Evolutionary conservation across 305 asterid genomes (phyloP).

Genomic region (Lippia alba): DNA sequence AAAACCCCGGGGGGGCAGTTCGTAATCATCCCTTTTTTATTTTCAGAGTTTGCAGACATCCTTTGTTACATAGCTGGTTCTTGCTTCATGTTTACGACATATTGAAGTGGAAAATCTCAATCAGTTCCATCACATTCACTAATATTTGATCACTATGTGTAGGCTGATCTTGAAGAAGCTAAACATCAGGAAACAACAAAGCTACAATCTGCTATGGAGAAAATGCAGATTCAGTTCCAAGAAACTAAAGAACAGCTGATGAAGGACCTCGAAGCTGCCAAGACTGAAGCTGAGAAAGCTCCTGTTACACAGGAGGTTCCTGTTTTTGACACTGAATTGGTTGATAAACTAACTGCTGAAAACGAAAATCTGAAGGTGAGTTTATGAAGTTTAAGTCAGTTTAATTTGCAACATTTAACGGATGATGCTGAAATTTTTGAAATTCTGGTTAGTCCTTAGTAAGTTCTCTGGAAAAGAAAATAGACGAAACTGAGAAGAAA

Average conservation of each 20-base stretch:
- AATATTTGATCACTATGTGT: conserved; percentile 20
- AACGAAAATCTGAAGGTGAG: conserved; percentile 72
- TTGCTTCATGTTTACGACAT: conserved; percentile 7
- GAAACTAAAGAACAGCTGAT: conserved; percentile 43
- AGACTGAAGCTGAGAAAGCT: conserved; percentile 32
- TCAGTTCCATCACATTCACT: conserved; percentile 12
- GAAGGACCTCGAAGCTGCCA: conserved; percentile 43
- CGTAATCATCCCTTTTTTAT: too few species aligned
- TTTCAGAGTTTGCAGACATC: too few species aligned
- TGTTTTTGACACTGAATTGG: conserved; percentile 53
- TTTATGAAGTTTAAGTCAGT: conserved; percentile 5
- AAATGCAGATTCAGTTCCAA: conserved; percentile 39
- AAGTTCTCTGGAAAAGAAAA: conserved; percentile 57
- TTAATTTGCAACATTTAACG: conserved; percentile 33
- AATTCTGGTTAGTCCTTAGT: conserved; percentile 55
- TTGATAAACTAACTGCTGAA: conserved; percentile 61
- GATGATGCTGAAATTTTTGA: conserved; percentile 22
- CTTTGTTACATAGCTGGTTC: not conserved
- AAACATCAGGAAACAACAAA: conserved; percentile 44
- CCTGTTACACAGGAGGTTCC: conserved; percentile 45
- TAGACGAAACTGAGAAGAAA: conserved; percentile 62
- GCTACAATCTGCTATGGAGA: conserved; percentile 47
- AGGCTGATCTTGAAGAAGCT: conserved; percentile 50
- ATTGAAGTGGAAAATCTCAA: conserved; percentile 1
- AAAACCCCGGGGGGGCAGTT: too few species aligned